Base-by-base conservation (phyloP, 1,139 yeast species). In the Lodderomyces oxycetoniae region DNA sequence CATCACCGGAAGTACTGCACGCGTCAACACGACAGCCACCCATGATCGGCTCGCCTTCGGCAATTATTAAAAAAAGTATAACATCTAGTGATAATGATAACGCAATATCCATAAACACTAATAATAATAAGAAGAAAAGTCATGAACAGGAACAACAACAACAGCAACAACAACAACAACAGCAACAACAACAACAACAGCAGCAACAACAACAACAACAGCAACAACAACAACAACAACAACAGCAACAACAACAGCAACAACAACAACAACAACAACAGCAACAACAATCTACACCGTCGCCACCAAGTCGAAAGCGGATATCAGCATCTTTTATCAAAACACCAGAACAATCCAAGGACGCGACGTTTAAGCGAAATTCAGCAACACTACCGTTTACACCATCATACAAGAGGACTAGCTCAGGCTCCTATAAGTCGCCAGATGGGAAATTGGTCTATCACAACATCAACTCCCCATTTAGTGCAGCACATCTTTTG, bases 341-440 rank as follows among this genome's bases (percentile, higher is more conserved):
- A 31, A 63, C 70, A 4, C 70, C 70, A 1, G 69, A 63, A 38
- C 47, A 40, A 37, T 31, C 26, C 25, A 39, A 33, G 20, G 38
- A 38, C 22, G 10, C 31, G 5, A 27, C 9, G 17, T 12, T 16
- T 7, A 24, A 16, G n/a, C 26, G 28, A 10, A 27, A 26, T 23
- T 12, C 29, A 7, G 22, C 23, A 9, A 12, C 32, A 14, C 43
- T 66, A 21, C 71, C 71, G 29, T 59, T 60, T 38, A 60, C 70
- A 4, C 74, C 74, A 3, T 57, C 68, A 3, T 46, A 60, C 38
- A 67, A 67, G 39, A 43, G 73, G 14, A 49, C 57, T 28, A 59
- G 50, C 40, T 52, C 62, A 2, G 64, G 61, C 9, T 41, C 46
- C 28, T 49, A 51, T 34, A 54, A 55, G 43, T 54, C 63, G 7